phyloP scores from a whole-genome alignment of 2,329 filamentous ascomycete species.

The Claviceps quebecensis region DNA sequence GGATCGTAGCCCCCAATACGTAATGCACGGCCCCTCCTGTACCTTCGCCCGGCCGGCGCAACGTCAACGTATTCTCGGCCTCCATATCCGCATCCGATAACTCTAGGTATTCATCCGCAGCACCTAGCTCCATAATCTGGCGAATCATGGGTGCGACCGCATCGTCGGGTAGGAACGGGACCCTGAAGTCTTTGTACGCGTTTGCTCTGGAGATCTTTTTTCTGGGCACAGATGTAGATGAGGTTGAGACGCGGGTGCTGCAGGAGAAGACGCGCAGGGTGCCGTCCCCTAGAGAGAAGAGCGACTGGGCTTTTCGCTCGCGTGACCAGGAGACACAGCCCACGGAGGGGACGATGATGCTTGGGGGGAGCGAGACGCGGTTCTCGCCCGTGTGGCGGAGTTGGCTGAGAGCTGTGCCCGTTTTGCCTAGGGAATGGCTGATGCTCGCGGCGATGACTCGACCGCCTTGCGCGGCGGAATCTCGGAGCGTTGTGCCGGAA shows the following conservation, averaged over 20 bases:
- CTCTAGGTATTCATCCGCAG: conserved; percentile 42
- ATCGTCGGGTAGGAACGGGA: conserved; percentile 49
- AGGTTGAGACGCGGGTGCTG: conserved; percentile 39
- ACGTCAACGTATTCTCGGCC: conserved; percentile 38
- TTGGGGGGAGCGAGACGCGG: conserved; percentile 52
- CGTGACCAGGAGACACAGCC: conserved; percentile 53
- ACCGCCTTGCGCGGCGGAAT: conserved; percentile 54
- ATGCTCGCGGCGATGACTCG: conserved; percentile 61
- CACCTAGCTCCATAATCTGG: conserved; percentile 33
- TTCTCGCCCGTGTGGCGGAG: conserved; percentile 65
- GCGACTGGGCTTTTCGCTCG: conserved; percentile 44
- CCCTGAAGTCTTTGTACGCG: conserved; percentile 51
- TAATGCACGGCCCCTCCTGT: conserved; percentile 1
- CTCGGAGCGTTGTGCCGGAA: conserved; percentile 33
- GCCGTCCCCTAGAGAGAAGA: conserved; percentile 53
- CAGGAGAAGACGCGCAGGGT: conserved; percentile 51
- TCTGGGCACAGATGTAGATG: conserved; percentile 37
- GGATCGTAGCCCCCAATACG: conserved; percentile 49
- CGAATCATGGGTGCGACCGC: conserved; percentile 41
- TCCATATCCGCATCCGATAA: conserved; percentile 39
- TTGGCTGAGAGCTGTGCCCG: conserved; percentile 54
- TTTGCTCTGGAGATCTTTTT: conserved; percentile 39
- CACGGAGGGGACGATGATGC: conserved; percentile 36
- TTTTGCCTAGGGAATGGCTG: conserved; percentile 59
- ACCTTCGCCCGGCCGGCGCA: conserved; percentile 21